Percentiles rank a stretch among this genome's conserved stretches.
phyloP scores from a whole-genome alignment of 306 rosid genomes.

The Ziziphus jujuba region DNA sequence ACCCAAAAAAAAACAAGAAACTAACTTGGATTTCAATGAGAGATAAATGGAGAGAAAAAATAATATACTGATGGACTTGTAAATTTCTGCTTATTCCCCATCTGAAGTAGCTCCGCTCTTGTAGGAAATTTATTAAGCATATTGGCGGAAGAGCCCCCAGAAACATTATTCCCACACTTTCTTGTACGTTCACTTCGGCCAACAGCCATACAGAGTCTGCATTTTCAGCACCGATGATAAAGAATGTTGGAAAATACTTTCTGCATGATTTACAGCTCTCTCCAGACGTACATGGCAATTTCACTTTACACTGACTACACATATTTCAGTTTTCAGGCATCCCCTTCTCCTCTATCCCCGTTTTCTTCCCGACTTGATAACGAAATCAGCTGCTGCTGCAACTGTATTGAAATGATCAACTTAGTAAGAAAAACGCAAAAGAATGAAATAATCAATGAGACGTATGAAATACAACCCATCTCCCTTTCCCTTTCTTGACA shows the following conservation, averaged over 20 bases:
- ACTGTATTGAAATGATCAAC: constrained; percentile 46
- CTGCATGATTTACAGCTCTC: constrained; percentile 45
- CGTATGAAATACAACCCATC: background rate
- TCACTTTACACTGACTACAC: constrained; percentile 32
- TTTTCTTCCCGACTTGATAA: constrained; percentile 58
- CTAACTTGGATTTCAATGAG: constrained; percentile 33
- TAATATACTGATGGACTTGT: constrained; percentile 17
- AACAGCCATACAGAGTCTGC: background rate
- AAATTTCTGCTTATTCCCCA: constrained; percentile 32
- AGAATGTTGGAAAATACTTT: constrained; percentile 31
- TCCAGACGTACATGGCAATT: constrained; percentile 43
- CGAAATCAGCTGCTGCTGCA: constrained; percentile 73
- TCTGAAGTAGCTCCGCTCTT: constrained; percentile 26
- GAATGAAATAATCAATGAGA: background rate
- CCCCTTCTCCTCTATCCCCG: constrained; percentile 60
- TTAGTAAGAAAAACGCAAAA: constrained; percentile 5
- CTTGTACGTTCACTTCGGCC: constrained; percentile 13
- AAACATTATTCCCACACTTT: constrained; percentile 33
- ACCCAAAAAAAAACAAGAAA: too few relatives aligned
- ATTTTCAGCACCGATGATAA: constrained; percentile 33
- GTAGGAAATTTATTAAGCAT: constrained; percentile 33
- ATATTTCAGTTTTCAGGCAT: constrained; percentile 38
- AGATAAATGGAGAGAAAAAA: constrained; percentile 4
- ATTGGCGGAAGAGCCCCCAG: constrained; percentile 34
- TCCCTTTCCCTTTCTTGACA: background rate